These are phyloP conservation scores for Ziziphus jujuba DNA, from an alignment of 306 rosid genomes.

Conservation along the genomic window DNA sequence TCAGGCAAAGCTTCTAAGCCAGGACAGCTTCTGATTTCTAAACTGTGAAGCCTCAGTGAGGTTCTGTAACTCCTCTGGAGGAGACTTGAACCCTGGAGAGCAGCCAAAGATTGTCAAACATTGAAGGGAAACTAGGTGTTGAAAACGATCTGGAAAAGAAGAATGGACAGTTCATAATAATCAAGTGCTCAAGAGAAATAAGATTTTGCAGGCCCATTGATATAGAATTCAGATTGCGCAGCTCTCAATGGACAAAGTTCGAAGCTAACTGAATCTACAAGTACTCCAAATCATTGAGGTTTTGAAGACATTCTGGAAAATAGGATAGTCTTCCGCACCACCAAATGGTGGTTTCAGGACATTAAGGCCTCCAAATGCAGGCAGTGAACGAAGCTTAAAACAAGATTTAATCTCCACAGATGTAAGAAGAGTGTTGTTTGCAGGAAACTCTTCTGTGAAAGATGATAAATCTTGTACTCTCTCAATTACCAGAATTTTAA, in stretches of 20 bases:
- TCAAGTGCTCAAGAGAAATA: slow-evolving; percentile 15
- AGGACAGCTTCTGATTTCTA: neutral
- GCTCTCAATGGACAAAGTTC: slow-evolving; percentile 19
- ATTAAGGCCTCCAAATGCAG: neutral
- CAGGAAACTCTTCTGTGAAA: neutral
- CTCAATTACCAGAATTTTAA: slow-evolving; percentile 3
- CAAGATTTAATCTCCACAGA: slow-evolving; percentile 8
- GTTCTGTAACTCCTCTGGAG: slow-evolving; percentile 2
- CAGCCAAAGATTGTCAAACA: neutral
- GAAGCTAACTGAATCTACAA: slow-evolving; percentile 3
- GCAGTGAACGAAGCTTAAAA: neutral
- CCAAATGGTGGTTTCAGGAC: slow-evolving; percentile 8
- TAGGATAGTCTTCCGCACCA: neutral
- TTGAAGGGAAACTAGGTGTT: slow-evolving; percentile 12
- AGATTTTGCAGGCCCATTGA: slow-evolving; percentile 8
- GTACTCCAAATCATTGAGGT: slow-evolving; percentile 8
- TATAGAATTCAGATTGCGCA: neutral
- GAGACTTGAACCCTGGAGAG: slow-evolving; percentile 8
- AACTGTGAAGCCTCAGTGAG: neutral
- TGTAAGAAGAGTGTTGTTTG: slow-evolving; percentile 1
- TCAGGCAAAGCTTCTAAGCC: slow-evolving; percentile 5
- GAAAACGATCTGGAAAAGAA: neutral
- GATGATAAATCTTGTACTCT: neutral
- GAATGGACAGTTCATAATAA: slow-evolving; percentile 12
- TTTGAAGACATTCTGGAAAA: slow-evolving; percentile 11